Base-by-base conservation (phyloP, 768 basidiomycete species). In the Artomyces pyxidatus region DNA sequence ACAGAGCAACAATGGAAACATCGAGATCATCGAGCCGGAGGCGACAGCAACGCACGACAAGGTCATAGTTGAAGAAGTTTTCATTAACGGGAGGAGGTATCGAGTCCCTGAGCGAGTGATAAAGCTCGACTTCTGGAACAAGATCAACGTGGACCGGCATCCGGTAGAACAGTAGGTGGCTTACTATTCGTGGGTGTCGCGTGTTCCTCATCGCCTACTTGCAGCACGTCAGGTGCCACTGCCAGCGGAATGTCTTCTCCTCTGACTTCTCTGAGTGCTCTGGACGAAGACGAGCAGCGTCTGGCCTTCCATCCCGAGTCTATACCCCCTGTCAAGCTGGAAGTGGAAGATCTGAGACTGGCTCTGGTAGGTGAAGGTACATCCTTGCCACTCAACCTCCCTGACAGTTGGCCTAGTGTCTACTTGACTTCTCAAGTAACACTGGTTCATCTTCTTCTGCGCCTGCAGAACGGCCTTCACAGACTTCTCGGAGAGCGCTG, bases 51-150 rank as follows among this genome's bases (percentile, higher is more conserved):
- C 72, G 37, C 60, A 60, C 45, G 65, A 66, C 32, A 81, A 74
- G 54, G 71, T 85, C 39, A 63, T 74, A 28, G 78, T 85, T 14
- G 90, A 93, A 56, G 91, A 94, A 58, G 82, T 92, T 21, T 68
- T 88, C 45, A 90, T 91, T 58, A 90, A 90, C 58, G 88, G 88
- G 27, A 83, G 89, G 54, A 80, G 88, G 38, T 98, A 96, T 67
- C 75, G 93, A 59, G 84, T 98, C 21, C 96, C 96, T 3, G 96
- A 98, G 63, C 78, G 82, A 50, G 76, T 93, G 42, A 87, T 99
- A 56, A 76, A 88, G 40, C 76, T 99, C 42, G 95, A 99, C 64
- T 99, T 99, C 61, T 98, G 95, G 94, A 83, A 80, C 49, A 93
- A 87, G 64, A 71, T 88, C 25, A 25, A 55, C 30, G 16, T n/a